Conservation (phyloP, 768 basidiomycete species). For the Macrolepiota albuminosa region DNA sequence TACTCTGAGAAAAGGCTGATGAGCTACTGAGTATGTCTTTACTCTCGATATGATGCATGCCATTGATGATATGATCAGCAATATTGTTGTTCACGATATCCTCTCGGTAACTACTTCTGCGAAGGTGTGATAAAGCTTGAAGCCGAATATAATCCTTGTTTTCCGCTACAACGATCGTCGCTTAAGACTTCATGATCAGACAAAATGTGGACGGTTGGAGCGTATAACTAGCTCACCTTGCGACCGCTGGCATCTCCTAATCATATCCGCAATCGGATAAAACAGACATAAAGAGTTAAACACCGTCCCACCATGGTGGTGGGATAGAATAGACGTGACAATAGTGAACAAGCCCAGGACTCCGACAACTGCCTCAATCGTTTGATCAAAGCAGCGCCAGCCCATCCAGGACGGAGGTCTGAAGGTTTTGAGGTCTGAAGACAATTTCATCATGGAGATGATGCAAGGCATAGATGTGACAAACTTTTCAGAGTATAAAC, state of each 20-base stretch:
- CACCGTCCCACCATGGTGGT: conserved; percentile 4
- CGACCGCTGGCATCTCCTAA: not conserved
- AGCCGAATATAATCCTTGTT: conserved; percentile 8
- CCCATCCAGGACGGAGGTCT: conserved; percentile 1
- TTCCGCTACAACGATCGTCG: not conserved
- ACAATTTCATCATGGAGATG: too few species aligned
- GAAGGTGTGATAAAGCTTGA: not conserved
- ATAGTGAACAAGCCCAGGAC: conserved; percentile 9
- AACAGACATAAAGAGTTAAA: conserved; percentile 9
- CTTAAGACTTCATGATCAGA: not conserved
- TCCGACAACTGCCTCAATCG: not conserved
- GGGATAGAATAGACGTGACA: conserved; percentile 7
- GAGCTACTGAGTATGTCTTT: not conserved
- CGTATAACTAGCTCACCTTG: conserved; percentile 1
- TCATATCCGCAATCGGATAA: conserved; percentile 7
- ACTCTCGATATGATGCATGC: conserved; percentile 9
- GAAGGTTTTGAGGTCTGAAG: not conserved
- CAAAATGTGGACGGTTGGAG: not conserved
- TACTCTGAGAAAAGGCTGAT: conserved; percentile 19
- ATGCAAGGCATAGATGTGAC: not conserved
- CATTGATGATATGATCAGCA: conserved; percentile 22
- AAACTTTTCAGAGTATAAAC: conserved; percentile 10
- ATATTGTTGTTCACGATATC: conserved; percentile 36
- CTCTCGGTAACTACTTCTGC: conserved; percentile 22
- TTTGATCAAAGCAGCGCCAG: conserved; percentile 3